Conservation (phyloP, 371 early-diverging fungal species). For the Haplosporangium sp. region DNA sequence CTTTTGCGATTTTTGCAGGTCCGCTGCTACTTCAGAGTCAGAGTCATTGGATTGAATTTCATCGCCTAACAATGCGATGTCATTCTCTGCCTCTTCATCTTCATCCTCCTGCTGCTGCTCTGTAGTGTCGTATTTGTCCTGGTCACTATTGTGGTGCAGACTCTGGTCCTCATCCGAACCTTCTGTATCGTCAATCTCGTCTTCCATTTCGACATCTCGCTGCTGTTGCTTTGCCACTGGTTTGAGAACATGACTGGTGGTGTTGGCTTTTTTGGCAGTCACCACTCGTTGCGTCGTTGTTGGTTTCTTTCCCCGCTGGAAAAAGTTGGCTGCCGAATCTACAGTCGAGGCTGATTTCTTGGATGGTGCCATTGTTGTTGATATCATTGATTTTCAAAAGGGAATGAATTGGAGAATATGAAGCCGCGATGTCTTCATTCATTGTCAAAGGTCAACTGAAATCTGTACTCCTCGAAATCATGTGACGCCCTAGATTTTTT, state of each 20-base stretch:
- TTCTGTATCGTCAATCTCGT: conserved; percentile 24
- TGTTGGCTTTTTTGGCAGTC: conserved; percentile 21
- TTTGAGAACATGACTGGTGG: not conserved
- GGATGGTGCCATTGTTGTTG: conserved; percentile 23
- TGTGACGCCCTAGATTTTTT: too few relatives aligned
- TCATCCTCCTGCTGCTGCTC: too few relatives aligned
- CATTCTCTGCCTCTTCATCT: conserved; percentile 13
- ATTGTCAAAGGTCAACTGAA: too few relatives aligned
- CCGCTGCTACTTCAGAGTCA: conserved; percentile 3
- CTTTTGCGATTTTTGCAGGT: conserved; percentile 9
- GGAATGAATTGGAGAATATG: too few relatives aligned
- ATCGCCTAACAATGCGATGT: conserved; percentile 7
- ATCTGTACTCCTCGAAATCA: too few relatives aligned
- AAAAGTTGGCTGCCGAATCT: conserved; percentile 20
- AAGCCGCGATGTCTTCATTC: too few relatives aligned
- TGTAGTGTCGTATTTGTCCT: too few relatives aligned
- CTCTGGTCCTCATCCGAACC: conserved; percentile 13
- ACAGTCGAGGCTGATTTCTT: conserved; percentile 14
- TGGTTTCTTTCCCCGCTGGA: conserved; percentile 43
- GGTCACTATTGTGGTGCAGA: conserved; percentile 4
- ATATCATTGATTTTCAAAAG: too few relatives aligned
- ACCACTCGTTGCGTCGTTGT: conserved; percentile 28
- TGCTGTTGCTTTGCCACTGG: conserved; percentile 7
- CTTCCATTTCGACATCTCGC: conserved; percentile 9
- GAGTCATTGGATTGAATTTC: conserved; percentile 22